A percentile compares a stretch with the other conserved stretches of the same genome.
phyloP scores from a whole-genome alignment of 202 grass and related monocot species.

The Carex sylvatica region DNA sequence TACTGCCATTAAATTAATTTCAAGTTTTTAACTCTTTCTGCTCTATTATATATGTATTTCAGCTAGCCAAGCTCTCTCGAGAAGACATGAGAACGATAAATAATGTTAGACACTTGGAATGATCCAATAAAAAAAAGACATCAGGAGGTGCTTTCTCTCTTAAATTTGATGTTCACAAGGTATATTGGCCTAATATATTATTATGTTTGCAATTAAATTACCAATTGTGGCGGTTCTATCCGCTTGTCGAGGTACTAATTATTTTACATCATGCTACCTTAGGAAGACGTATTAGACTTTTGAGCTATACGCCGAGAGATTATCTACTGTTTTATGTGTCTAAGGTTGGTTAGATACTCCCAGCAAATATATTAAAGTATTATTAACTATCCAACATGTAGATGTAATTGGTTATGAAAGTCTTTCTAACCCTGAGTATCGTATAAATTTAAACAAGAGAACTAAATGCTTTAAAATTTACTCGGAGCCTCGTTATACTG shows the following conservation, averaged over 20 bases:
- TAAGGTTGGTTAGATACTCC: conserved; percentile 11
- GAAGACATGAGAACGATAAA: conserved; percentile 72
- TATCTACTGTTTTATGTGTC: not conserved
- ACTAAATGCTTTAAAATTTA: too few relatives aligned
- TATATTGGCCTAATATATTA: too few relatives aligned
- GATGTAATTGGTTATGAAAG: too few relatives aligned
- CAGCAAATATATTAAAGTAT: not conserved
- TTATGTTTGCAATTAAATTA: too few relatives aligned
- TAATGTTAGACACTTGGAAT: conserved; percentile 65
- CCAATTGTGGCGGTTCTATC: too few relatives aligned
- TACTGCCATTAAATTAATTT: too few relatives aligned
- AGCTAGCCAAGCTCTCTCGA: conserved; percentile 82
- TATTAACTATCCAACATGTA: too few relatives aligned
- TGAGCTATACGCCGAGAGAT: not conserved
- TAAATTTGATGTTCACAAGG: conserved; percentile 87
- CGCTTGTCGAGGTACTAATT: conserved; percentile 22
- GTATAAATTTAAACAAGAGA: too few relatives aligned
- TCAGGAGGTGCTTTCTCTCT: conserved; percentile 59
- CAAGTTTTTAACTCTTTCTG: too few relatives aligned
- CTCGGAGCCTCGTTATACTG: too few relatives aligned
- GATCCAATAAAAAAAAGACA: conserved; percentile 49
- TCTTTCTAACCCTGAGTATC: too few relatives aligned
- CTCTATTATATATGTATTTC: conserved; percentile 33
- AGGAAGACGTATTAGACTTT: not conserved
- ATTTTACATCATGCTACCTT: not conserved